phyloP scores from a whole-genome alignment of 2,329 filamentous ascomycete species.

The Pseudocercospora cruenta region DNA sequence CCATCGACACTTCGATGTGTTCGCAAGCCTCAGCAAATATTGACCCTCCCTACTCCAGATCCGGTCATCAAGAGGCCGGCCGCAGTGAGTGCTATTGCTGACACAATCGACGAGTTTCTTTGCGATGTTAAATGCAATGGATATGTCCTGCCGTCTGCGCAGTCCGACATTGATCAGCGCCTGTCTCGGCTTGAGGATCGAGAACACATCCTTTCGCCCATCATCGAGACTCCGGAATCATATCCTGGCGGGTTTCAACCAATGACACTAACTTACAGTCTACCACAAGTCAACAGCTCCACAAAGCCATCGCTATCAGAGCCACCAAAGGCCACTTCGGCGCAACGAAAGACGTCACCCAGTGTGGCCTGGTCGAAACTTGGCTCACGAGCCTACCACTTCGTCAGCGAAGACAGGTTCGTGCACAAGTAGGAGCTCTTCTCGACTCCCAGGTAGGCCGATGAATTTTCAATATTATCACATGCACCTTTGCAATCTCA shows the following conservation, averaged over 20 bases:
- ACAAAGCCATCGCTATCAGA: conserved; percentile 14
- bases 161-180: conserved; percentile 10
- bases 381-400: conserved; percentile 15
- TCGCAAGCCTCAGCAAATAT: background rate
- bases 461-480: background rate
- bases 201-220: conserved; percentile 17
- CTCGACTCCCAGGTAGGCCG: background rate
- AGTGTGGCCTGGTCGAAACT: conserved; percentile 11
- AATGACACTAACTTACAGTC: conserved; percentile 13
- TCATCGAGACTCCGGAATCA: conserved; percentile 12
- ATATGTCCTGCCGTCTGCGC: conserved; percentile 5
- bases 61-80: background rate
- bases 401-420: conserved; percentile 12
- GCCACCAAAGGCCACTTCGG: background rate
- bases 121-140: conserved; percentile 9
- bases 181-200: conserved; percentile 4
- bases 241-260: conserved; percentile 14
- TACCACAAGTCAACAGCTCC: conserved; percentile 6
- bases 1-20: background rate
- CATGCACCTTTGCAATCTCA: background rate
- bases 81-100: background rate
- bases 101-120: conserved; percentile 16
- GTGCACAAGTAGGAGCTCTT: conserved; percentile 3
- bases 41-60: background rate
- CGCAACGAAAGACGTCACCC: background rate